Evolutionary conservation across 352 stramenopile genomes (phyloP), one percentile per base, ranked within the genome.

Genomic region (Globisporangium viniferum): DNA sequence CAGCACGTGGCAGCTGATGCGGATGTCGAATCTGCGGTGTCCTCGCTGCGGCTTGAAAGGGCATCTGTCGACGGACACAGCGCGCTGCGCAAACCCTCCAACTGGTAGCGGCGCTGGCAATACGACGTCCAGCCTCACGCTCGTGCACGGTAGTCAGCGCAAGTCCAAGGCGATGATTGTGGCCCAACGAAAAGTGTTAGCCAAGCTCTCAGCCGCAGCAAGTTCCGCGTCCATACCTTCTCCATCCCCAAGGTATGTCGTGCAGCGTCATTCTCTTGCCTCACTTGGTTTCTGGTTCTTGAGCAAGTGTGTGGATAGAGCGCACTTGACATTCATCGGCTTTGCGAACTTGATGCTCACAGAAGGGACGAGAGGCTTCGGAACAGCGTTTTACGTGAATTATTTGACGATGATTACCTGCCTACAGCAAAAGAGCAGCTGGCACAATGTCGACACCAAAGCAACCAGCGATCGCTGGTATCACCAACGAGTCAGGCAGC

Each of bases 1-100:
- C 48, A 93, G 84, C n/a, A 91, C 84, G 5, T 91, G 79, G 75
- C 78, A 90, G 41, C 69, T 93, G 20, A 89, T 91, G 83, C 81
- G 84, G 7, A 93, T 93, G 81, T 89, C 82, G 9, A 88, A 86
- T 59, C 29, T 90, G 35, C 70, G 72, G 2, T 91, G 85, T 64
- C 76, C 79, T 62, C 78, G 81, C 59, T 91, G 85, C 54, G 85
- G 82, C 14, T 70, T 76, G 44, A 72, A 73, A 44, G 84, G 84
- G 1, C 84, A 93, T 41, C 41, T 93, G 5, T 73, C 80, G 12
- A 69, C 59, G 3, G 82, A 93, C 55, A 62, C 77, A 0, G 74
- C 70, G 3, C 81, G 84, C 9, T 93, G 85, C 70, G 51, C 14
- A 46, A 73, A 73, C 9, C 61, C 56, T 55, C 70, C 76, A 58